These are phyloP conservation scores for Cladosporium phlei DNA, from an alignment of 2,329 filamentous ascomycete species.

Conservation along the genomic window DNA sequence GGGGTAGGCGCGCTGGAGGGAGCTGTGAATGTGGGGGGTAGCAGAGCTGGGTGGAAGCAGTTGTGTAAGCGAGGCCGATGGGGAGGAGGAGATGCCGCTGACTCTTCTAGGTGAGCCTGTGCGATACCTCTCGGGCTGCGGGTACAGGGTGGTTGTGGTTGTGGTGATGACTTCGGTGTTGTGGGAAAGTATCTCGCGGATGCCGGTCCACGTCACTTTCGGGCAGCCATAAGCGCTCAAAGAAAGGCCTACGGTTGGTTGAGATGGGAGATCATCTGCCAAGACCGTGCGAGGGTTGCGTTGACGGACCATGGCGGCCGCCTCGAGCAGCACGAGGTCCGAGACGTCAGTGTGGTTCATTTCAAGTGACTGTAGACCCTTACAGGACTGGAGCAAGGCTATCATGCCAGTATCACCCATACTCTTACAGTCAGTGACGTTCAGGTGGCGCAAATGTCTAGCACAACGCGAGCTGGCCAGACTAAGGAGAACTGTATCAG, in stretches of 20 bases:
- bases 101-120: too few species aligned
- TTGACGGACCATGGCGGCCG: constrained; percentile 69
- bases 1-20: constrained; percentile 53
- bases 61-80: constrained; percentile 24
- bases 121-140: constrained; percentile 20
- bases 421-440: constrained; percentile 83
- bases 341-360: constrained; percentile 93
- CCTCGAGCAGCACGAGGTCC: constrained; percentile 79
- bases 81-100: constrained; percentile 18
- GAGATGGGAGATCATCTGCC: constrained; percentile 37
- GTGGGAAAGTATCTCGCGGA: constrained; percentile 77
- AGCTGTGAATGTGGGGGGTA: constrained; percentile 24
- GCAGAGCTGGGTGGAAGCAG: constrained; percentile 11
- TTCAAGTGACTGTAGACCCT: constrained; percentile 64
- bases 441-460: constrained; percentile 67
- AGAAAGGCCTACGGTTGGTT: constrained; percentile 56
- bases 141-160: constrained; percentile 24
- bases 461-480: constrained; percentile 74
- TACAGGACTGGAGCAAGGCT: constrained; percentile 72
- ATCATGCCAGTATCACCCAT: constrained; percentile 80
- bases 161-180: constrained; percentile 69
- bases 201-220: constrained; percentile 86
- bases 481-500: constrained; percentile 68
- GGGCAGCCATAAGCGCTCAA: constrained; percentile 87
- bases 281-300: constrained; percentile 41